Conservation (phyloP, 768 basidiomycete genomes). For the Rhodosporidiobolus odoratus region DNA sequence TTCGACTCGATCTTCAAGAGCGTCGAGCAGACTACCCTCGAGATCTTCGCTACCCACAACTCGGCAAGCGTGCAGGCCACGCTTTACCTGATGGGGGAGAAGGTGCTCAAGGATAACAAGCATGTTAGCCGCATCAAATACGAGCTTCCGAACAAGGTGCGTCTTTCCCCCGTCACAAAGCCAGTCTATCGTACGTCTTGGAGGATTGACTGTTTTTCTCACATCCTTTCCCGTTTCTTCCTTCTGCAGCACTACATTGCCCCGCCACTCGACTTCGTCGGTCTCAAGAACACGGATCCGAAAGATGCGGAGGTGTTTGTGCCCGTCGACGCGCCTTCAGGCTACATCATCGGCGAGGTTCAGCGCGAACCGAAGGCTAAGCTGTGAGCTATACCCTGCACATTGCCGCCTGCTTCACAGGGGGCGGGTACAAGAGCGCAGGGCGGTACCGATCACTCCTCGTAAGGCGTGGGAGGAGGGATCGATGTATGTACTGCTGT, state of each 20-base stretch:
- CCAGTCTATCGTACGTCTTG: too few species aligned
- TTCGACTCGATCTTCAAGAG: constrained; percentile 53
- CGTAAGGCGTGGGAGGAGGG: too few species aligned
- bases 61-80: constrained; percentile 75
- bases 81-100: constrained; percentile 52
- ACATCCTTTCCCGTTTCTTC: neutral
- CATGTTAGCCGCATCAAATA: constrained; percentile 63
- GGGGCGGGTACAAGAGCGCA: too few species aligned
- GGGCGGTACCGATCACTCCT: too few species aligned
- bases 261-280: constrained; percentile 60
- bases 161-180: too few species aligned
- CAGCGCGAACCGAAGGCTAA: constrained; percentile 28
- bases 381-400: too few species aligned
- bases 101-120: constrained; percentile 62
- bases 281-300: constrained; percentile 48
- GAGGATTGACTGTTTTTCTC: neutral
- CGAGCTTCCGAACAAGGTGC: constrained; percentile 62
- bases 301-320: constrained; percentile 77
- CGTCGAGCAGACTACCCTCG: constrained; percentile 64
- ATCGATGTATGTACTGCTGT: too few species aligned
- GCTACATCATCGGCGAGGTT: constrained; percentile 40
- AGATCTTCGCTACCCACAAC: constrained; percentile 77
- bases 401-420: too few species aligned
- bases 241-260: constrained; percentile 73
- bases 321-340: constrained; percentile 57